A percentile compares a stretch with the other conserved stretches of the same genome.
These are phyloP conservation scores for Petunia hybrid DNA, from an alignment of 305 asterid genomes.

Conservation along the genomic window DNA sequence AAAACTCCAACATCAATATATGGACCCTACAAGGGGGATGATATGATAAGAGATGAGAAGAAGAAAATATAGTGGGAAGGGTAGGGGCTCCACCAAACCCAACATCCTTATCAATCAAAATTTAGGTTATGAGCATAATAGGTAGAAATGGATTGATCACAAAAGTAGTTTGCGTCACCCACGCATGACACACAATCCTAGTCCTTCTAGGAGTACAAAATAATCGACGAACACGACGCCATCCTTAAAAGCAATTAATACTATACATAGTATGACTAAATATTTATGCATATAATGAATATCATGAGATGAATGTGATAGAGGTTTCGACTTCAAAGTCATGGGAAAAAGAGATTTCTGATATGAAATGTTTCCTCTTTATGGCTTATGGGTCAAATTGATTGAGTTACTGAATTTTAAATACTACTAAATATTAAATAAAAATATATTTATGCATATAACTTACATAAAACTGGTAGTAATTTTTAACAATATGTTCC, in stretches of 20 bases:
- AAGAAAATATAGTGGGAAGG: slow-evolving; percentile 14
- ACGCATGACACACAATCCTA: slow-evolving; percentile 8
- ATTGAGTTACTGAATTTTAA: no score
- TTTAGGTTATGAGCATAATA: slow-evolving; percentile 25
- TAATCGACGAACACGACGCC: not conserved
- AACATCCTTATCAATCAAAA: slow-evolving; percentile 29
- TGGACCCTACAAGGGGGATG: not conserved
- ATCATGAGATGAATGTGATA: no score
- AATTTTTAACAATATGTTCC: no score
- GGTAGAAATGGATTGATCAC: slow-evolving; percentile 29
- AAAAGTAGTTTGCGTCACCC: slow-evolving; percentile 29
- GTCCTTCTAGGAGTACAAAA: not conserved
- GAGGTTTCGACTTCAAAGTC: no score
- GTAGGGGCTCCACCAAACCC: slow-evolving; percentile 30
- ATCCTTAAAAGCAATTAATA: not conserved
- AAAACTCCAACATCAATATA: not conserved
- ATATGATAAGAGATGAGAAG: not conserved
- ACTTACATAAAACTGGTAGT: no score
- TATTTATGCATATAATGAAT: no score
- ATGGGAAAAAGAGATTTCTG: no score
- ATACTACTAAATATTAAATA: no score
- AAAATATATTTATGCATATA: no score
- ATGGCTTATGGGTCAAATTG: no score
- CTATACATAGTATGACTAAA: no score
- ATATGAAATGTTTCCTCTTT: no score